These are phyloP conservation scores for Mallotus repandus DNA, from an alignment of 441 rosid species.

Conservation along the genomic window DNA sequence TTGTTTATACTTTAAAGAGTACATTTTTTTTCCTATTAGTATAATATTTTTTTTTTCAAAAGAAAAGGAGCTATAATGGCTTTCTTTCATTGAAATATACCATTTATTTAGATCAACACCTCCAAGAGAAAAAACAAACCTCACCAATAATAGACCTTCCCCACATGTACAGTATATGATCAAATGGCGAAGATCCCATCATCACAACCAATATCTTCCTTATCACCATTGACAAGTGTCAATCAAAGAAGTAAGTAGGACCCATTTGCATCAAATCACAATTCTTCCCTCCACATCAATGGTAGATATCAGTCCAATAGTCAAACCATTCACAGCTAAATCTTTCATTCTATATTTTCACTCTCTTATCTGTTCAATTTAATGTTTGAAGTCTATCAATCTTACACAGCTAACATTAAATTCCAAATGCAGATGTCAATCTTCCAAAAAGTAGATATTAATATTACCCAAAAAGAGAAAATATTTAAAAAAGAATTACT, in stretches of 20 bases:
- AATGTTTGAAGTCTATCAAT: neutral
- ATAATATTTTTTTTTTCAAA: too few species aligned
- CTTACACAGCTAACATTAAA: neutral
- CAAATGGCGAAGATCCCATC: neutral
- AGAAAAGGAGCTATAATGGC: too few species aligned
- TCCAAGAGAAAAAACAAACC: neutral
- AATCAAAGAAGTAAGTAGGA: neutral
- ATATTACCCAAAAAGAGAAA: neutral
- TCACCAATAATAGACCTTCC: neutral
- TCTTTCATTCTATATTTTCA: neutral
- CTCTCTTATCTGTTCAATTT: neutral
- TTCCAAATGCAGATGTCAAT: neutral
- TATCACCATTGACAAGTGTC: neutral
- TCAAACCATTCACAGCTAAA: neutral
- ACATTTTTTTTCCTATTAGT: too few species aligned
- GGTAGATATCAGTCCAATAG: neutral
- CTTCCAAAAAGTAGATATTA: neutral
- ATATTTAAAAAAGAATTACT: too few species aligned
- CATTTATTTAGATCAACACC: neutral
- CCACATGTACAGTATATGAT: neutral
- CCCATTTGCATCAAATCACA: neutral
- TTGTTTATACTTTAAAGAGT: neutral
- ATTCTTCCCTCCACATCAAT: neutral
- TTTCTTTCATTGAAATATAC: neutral
- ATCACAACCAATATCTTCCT: neutral